phyloP scores from a whole-genome alignment of 768 basidiomycete genomes.

The Suillus plorans region DNA sequence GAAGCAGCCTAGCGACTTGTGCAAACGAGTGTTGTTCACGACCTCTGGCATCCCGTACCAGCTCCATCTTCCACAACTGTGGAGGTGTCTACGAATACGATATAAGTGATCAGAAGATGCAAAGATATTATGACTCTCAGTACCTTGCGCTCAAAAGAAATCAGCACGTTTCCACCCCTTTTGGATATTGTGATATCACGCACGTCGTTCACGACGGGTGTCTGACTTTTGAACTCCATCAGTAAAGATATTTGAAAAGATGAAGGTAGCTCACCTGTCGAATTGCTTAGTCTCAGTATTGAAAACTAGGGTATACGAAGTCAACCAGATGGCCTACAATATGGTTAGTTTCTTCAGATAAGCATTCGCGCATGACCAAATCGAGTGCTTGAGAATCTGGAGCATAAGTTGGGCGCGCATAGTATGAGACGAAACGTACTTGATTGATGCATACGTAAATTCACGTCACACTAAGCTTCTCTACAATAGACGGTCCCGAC shows the following conservation, averaged over 20 bases:
- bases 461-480: background rate
- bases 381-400: conserved; percentile 16
- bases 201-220: conserved; percentile 54
- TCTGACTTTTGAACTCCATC: conserved; percentile 39
- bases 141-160: conserved; percentile 48
- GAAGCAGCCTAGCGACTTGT: conserved; percentile 29
- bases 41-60: conserved; percentile 48
- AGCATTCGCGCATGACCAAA: too few relatives aligned
- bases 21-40: conserved; percentile 34
- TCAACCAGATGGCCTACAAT: conserved; percentile 8
- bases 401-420: background rate
- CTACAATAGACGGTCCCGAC: background rate
- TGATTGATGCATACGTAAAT: background rate
- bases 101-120: conserved; percentile 4
- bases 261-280: conserved; percentile 40
- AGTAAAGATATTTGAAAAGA: conserved; percentile 6
- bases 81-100: conserved; percentile 56
- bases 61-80: conserved; percentile 73
- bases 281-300: conserved; percentile 43
- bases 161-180: conserved; percentile 43
- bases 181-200: conserved; percentile 50
- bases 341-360: too few relatives aligned
- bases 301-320: conserved; percentile 36
- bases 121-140: background rate
- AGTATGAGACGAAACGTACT: background rate